Evolutionary conservation across 169 alveolate genomes (phyloP).

Genomic region (Plasmodium ovale): DNA sequence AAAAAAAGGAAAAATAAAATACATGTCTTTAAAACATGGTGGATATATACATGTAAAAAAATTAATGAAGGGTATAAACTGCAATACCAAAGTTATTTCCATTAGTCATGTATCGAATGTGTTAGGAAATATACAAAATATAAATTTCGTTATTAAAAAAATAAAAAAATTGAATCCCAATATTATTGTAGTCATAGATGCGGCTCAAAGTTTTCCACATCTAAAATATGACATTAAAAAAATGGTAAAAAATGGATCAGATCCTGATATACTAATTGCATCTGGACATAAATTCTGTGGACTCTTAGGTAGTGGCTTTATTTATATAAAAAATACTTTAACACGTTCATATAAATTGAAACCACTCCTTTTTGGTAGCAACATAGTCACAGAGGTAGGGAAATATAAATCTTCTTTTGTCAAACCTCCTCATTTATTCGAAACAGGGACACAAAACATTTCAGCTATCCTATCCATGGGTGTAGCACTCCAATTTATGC

Average conservation of each 20-base stretch:
- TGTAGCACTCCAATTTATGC: slow-evolving; percentile 17
- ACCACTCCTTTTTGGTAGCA: slow-evolving; percentile 66
- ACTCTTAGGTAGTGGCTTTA: slow-evolving; percentile 84
- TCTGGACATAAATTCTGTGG: slow-evolving; percentile 86
- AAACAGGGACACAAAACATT: slow-evolving; percentile 68
- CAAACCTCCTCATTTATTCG: slow-evolving; percentile 34
- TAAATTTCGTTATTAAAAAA: slow-evolving; percentile 50
- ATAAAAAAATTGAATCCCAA: slow-evolving; percentile 71
- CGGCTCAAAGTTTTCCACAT: slow-evolving; percentile 82
- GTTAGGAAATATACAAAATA: slow-evolving; percentile 78
- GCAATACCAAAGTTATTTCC: slow-evolving; percentile 77
- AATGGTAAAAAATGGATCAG: slow-evolving; percentile 68
- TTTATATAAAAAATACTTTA: slow-evolving; percentile 62
- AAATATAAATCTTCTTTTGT: slow-evolving; percentile 60
- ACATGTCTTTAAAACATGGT: slow-evolving; percentile 70
- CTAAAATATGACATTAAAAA: slow-evolving; percentile 46
- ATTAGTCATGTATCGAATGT: slow-evolving; percentile 83
- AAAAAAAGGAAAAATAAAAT: slow-evolving; percentile 72
- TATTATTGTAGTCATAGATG: slow-evolving; percentile 79
- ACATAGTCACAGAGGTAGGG: slow-evolving; percentile 35
- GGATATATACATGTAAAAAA: slow-evolving; percentile 81
- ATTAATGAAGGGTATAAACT: slow-evolving; percentile 31
- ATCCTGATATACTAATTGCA: slow-evolving; percentile 81
- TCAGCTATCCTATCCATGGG: slow-evolving; percentile 57
- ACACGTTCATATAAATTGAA: slow-evolving; percentile 33